Conservation (phyloP, 1,284 basidiomycete species). For the Singerocomus inundabilis region DNA sequence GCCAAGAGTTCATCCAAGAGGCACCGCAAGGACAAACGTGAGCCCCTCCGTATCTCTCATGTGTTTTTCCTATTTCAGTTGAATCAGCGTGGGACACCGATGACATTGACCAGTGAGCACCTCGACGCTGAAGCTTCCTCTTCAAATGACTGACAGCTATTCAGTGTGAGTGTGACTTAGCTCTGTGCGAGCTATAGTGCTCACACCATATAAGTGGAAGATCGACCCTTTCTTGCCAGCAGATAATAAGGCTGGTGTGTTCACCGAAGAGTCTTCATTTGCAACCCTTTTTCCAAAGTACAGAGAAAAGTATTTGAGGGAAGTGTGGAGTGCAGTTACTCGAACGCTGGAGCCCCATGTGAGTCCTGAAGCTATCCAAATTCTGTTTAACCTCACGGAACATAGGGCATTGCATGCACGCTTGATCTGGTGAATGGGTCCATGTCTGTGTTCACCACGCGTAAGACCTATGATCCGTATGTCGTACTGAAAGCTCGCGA, state of each 20-base stretch:
- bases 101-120: constrained; percentile 92
- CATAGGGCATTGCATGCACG: constrained; percentile 84
- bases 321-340: constrained; percentile 95
- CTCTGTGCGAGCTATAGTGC: neutral
- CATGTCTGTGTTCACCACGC: constrained; percentile 96
- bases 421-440: constrained; percentile 95
- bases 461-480: constrained; percentile 97
- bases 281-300: constrained; percentile 99
- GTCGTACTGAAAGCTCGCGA: constrained; percentile 95
- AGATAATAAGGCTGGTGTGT: constrained; percentile 81
- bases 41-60: constrained; percentile 23
- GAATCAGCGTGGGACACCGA: constrained; percentile 94
- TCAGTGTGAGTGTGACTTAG: constrained; percentile 33
- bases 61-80: constrained; percentile 11
- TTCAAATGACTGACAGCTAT: constrained; percentile 18
- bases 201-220: constrained; percentile 69
- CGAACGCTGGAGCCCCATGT: constrained; percentile 82
- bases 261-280: constrained; percentile 95
- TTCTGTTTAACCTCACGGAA: constrained; percentile 4
- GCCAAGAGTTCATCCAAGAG: constrained; percentile 80
- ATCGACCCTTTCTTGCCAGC: constrained; percentile 72
- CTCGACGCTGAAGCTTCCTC: constrained; percentile 1
- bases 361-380: constrained; percentile 20
- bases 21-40: constrained; percentile 91
- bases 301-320: constrained; percentile 93